Evolutionary conservation across 2,329 filamentous ascomycete species (phyloP).

Genomic region (Lecanicillium sp.): DNA sequence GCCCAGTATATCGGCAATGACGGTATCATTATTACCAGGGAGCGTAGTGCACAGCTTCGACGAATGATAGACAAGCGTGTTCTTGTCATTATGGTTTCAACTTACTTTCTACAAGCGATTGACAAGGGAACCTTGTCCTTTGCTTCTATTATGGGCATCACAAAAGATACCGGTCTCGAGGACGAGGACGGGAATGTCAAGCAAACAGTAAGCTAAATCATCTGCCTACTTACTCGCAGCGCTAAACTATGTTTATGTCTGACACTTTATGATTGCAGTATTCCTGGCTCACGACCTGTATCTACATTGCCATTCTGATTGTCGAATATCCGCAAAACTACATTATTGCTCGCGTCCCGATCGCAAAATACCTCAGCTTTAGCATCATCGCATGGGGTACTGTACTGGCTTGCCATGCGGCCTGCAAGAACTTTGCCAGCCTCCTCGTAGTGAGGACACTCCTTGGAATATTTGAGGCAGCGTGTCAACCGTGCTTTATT

Average conservation of each 20-base stretch:
- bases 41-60: conserved; percentile 53
- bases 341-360: conserved; percentile 51
- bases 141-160: conserved; percentile 56
- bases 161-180: conserved; percentile 37
- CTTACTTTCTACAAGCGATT: conserved; percentile 64
- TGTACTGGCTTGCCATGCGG: conserved; percentile 52
- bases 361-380: conserved; percentile 57
- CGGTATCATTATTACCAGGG: conserved; percentile 47
- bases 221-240: too few species aligned
- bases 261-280: conserved; percentile 36
- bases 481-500: conserved; percentile 60
- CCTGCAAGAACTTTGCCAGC: conserved; percentile 50
- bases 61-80: conserved; percentile 59
- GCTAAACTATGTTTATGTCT: too few species aligned
- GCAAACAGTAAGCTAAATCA: too few species aligned
- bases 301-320: conserved; percentile 62
- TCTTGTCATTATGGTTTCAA: conserved; percentile 61
- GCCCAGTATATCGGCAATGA: conserved; percentile 52
- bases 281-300: conserved; percentile 64
- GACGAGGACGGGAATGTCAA: conserved; percentile 21
- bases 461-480: conserved; percentile 63
- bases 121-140: conserved; percentile 60
- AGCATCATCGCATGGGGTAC: conserved; percentile 58
- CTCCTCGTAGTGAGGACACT: conserved; percentile 55
- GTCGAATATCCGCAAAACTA: conserved; percentile 66